Percentiles rank a stretch among this genome's conserved stretches.
Conservation (phyloP, 192 early-diverging fungal species). For the Backusella westeae region DNA sequence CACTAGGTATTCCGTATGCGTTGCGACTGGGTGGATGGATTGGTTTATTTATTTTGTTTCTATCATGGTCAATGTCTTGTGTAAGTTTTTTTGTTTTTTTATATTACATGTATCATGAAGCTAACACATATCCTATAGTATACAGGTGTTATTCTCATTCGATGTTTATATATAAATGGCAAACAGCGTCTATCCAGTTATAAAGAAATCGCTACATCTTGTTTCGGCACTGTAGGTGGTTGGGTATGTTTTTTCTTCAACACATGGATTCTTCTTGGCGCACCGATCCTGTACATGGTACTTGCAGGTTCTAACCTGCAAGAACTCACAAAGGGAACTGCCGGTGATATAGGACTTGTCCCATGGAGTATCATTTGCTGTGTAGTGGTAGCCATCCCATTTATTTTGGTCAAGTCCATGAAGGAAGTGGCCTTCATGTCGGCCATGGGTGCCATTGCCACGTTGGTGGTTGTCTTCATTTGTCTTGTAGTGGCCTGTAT, state of each 20-base stretch:
- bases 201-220: constrained; percentile 66
- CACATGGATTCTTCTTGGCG: constrained; percentile 66
- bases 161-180: constrained; percentile 70
- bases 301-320: constrained; percentile 71
- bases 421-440: constrained; percentile 79
- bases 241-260: constrained; percentile 65
- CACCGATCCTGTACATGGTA: constrained; percentile 69
- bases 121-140: constrained; percentile 33
- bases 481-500: constrained; percentile 56
- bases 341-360: constrained; percentile 39
- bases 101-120: not conserved
- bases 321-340: constrained; percentile 48
- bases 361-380: constrained; percentile 67
- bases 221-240: constrained; percentile 67
- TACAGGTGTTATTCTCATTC: constrained; percentile 69
- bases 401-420: constrained; percentile 72
- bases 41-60: constrained; percentile 62
- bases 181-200: constrained; percentile 57
- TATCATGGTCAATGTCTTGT: constrained; percentile 65
- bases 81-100: not conserved
- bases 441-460: constrained; percentile 73
- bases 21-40: constrained; percentile 77
- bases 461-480: constrained; percentile 67
- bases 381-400: constrained; percentile 63
- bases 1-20: constrained; percentile 82